Evolutionary conservation across 768 basidiomycete species (phyloP).

Genomic region (Boletus tomentosulus): DNA sequence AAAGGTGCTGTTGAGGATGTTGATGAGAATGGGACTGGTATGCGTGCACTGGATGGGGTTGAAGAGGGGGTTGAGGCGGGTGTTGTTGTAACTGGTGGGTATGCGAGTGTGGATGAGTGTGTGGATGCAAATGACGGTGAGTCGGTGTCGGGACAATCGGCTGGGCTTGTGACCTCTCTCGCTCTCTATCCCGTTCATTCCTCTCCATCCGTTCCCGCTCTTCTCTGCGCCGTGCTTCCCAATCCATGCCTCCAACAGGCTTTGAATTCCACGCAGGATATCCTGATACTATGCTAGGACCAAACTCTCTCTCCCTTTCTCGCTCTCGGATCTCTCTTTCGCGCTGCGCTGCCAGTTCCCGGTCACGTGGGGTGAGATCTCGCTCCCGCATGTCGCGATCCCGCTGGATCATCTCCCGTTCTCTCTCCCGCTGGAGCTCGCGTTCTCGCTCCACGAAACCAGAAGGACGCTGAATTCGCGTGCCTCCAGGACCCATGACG

Average conservation of each 20-base stretch:
- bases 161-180: conserved; percentile 29
- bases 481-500: conserved; percentile 14
- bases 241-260: conserved; percentile 26
- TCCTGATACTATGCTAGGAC: conserved; percentile 19
- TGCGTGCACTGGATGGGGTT: conserved; percentile 26
- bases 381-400: conserved; percentile 25
- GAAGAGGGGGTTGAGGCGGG: conserved; percentile 18
- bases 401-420: conserved; percentile 28
- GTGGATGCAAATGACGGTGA: conserved; percentile 33
- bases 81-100: conserved; percentile 31
- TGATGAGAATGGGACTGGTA: conserved; percentile 30
- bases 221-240: conserved; percentile 35
- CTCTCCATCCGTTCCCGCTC: conserved; percentile 25
- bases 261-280: conserved; percentile 34
- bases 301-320: conserved; percentile 25
- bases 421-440: conserved; percentile 21
- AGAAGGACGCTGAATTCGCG: conserved; percentile 22
- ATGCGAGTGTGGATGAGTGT: conserved; percentile 31
- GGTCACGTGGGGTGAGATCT: conserved; percentile 19
- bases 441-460: conserved; percentile 32
- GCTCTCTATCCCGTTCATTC: conserved; percentile 27
- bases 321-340: conserved; percentile 26
- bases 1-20: conserved; percentile 30
- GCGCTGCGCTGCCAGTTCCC: conserved; percentile 19
- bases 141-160: conserved; percentile 18